Conservation (phyloP, 106 monocot genomes). For the Narthecium ossifragum region DNA sequence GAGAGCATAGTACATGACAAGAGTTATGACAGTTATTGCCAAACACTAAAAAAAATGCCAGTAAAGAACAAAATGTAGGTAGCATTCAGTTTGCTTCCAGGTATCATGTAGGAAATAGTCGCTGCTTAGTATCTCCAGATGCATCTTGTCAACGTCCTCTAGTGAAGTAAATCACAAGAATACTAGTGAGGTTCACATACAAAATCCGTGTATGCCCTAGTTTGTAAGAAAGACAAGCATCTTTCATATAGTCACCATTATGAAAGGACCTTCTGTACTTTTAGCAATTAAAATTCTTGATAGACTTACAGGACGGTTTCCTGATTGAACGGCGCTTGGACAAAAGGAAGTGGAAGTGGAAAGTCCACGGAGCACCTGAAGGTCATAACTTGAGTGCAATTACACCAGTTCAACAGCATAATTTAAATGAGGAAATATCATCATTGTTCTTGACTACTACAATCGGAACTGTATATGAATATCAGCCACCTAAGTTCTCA, state of each 20-base stretch:
- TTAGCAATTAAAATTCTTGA: constrained; percentile 8
- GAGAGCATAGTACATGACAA: too few relatives aligned
- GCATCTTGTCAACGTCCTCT: too few relatives aligned
- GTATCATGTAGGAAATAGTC: not conserved
- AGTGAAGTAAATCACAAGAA: too few relatives aligned
- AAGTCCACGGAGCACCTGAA: constrained; percentile 57
- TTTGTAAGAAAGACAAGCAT: too few relatives aligned
- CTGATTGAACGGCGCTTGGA: constrained; percentile 73
- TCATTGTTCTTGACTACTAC: constrained; percentile 62
- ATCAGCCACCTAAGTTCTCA: constrained; percentile 57
- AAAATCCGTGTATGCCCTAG: too few relatives aligned
- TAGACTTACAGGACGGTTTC: constrained; percentile 70
- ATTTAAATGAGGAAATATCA: constrained; percentile 24
- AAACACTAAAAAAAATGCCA: too few relatives aligned
- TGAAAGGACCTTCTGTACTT: not conserved
- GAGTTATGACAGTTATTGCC: too few relatives aligned
- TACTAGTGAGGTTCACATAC: too few relatives aligned
- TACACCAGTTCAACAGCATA: constrained; percentile 40
- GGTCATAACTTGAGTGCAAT: constrained; percentile 55
- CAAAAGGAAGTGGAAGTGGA: constrained; percentile 93
- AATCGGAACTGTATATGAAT: constrained; percentile 64
- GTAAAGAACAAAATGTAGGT: too few relatives aligned
- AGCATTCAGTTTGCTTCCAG: not conserved
- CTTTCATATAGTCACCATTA: too few relatives aligned
- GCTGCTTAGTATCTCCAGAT: too few relatives aligned